Base-by-base conservation (phyloP, 139 green algal genomes). In the Chlamydomonas sp. region DNA sequence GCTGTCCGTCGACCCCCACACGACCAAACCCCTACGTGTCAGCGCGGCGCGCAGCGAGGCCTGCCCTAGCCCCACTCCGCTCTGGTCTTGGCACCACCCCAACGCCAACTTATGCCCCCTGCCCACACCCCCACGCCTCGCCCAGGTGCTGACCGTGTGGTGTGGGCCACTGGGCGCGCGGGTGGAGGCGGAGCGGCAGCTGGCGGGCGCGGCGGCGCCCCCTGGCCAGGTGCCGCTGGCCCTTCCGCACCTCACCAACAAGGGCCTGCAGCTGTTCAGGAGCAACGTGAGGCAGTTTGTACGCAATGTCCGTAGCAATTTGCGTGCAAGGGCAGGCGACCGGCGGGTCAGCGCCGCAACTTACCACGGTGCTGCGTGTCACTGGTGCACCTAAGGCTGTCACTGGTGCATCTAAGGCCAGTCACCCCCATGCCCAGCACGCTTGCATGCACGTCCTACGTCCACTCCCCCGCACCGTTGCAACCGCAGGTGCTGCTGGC, bases 241-340 rank as follows among this genome's bases (percentile, higher is more conserved):
- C 5, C 62, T 81, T 10, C 88, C 88, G 14, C 80, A 87, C 60
- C 87, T 90, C 16, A 85, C 73, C 59, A 88, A 90, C 67, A 88
- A 90, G 87, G 87, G 87, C 3, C 80, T 90, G 58, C n/a, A 80
- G 74, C 64, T 87, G 57, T 90, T 90, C 75, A 72, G 87, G 64
- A 79, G 74, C n/a, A 63, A 86, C 67, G 85, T 89, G 69, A 10
- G 76, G n/a, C 78, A 16, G 78, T 49, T 49, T 49, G 31, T 49
- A 49, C 31, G 31, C 31, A 49, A 49, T 49, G 31, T 49, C 31
- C 31, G 31, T 49, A 49, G 31, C 31, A 49, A 49, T 49, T 49
- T 49, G 31, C 31, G 31, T 49, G 31, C 31, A 49, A 49, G 31
- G 59, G 6, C 16, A 4, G 61, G 60, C 5, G 66, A 64, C 31